phyloP scores from a whole-genome alignment of 2,329 filamentous ascomycete genomes.

The Ambrosiella xylebori region DNA sequence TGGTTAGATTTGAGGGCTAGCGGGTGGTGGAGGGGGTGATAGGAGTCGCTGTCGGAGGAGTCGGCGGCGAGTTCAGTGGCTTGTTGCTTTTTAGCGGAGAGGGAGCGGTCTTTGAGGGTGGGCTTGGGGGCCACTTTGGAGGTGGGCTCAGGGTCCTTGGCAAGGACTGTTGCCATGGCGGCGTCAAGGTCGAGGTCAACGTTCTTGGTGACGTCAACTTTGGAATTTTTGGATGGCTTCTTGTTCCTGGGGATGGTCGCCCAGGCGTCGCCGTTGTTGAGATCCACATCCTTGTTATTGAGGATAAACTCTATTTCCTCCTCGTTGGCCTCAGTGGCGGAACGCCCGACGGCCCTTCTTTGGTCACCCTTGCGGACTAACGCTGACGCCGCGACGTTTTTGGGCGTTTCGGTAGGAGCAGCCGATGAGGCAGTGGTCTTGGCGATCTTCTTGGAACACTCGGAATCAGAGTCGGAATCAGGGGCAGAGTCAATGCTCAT shows the following conservation, averaged over 20 bases:
- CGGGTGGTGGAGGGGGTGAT: slow-evolving; percentile 25
- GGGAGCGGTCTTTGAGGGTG: not conserved
- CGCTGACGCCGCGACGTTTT: not conserved
- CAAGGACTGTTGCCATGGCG: slow-evolving; percentile 10
- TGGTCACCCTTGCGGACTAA: slow-evolving; percentile 9
- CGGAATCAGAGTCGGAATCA: slow-evolving; percentile 17
- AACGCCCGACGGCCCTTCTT: slow-evolving; percentile 16
- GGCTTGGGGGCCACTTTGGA: not conserved
- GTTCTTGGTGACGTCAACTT: slow-evolving; percentile 8
- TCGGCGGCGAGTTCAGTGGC: not conserved
- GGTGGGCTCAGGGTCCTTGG: not conserved
- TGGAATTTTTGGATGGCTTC: slow-evolving; percentile 19
- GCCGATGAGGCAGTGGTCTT: slow-evolving; percentile 4
- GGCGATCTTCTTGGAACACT: slow-evolving; percentile 14
- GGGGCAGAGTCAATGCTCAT: slow-evolving; percentile 15
- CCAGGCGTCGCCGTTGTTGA: slow-evolving; percentile 8
- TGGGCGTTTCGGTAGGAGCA: not conserved
- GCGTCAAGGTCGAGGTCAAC: slow-evolving; percentile 8
- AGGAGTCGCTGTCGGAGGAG: slow-evolving; percentile 15
- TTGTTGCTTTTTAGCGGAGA: not conserved
- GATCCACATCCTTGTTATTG: slow-evolving; percentile 9
- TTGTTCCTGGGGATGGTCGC: slow-evolving; percentile 14
- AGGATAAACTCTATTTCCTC: slow-evolving; percentile 16
- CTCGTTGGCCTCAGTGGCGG: slow-evolving; percentile 13
- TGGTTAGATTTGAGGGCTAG: slow-evolving; percentile 38